A percentile compares a stretch with the other conserved stretches of the same genome.
Conservation (phyloP, 2,329 filamentous ascomycete species). For the Lecanicillium sp. region DNA sequence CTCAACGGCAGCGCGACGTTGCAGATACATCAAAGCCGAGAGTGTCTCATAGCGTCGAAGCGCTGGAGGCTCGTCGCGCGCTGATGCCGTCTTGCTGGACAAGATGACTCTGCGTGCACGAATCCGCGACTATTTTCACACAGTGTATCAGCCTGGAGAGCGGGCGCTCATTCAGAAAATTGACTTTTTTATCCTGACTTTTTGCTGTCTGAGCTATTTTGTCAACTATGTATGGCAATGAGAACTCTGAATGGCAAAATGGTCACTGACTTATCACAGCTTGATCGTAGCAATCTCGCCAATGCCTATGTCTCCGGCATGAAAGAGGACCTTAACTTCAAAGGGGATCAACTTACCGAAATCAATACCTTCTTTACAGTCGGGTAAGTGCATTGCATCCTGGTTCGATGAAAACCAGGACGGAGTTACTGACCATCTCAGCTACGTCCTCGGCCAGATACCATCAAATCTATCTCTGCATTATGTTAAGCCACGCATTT, state of each 20-base stretch:
- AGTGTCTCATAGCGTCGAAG: too few species aligned
- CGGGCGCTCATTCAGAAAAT: slow-evolving; percentile 49
- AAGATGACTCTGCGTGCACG: slow-evolving; percentile 14
- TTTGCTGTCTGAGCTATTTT: slow-evolving; percentile 55
- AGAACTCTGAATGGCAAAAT: neutral
- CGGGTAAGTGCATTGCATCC: slow-evolving; percentile 24
- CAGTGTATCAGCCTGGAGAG: slow-evolving; percentile 32
- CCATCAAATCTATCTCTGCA: slow-evolving; percentile 57
- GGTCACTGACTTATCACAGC: slow-evolving; percentile 15
- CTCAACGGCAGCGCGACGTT: too few species aligned
- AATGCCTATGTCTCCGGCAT: slow-evolving; percentile 35
- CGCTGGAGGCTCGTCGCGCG: too few species aligned
- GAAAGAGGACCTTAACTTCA: slow-evolving; percentile 33
- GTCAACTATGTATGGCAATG: slow-evolving; percentile 41
- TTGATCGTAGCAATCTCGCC: slow-evolving; percentile 34
- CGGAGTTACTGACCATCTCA: neutral
- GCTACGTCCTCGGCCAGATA: slow-evolving; percentile 50
- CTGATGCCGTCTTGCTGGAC: too few species aligned
- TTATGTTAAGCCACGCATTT: slow-evolving; percentile 56
- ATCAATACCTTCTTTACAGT: slow-evolving; percentile 33
- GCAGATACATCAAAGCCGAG: too few species aligned
- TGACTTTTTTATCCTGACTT: slow-evolving; percentile 59
- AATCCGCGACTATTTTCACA: slow-evolving; percentile 29
- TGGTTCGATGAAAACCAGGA: slow-evolving; percentile 2
- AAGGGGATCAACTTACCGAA: slow-evolving; percentile 36